These are phyloP conservation scores for Bremia lactucae DNA, from an alignment of 352 stramenopile species.

Conservation along the genomic window DNA sequence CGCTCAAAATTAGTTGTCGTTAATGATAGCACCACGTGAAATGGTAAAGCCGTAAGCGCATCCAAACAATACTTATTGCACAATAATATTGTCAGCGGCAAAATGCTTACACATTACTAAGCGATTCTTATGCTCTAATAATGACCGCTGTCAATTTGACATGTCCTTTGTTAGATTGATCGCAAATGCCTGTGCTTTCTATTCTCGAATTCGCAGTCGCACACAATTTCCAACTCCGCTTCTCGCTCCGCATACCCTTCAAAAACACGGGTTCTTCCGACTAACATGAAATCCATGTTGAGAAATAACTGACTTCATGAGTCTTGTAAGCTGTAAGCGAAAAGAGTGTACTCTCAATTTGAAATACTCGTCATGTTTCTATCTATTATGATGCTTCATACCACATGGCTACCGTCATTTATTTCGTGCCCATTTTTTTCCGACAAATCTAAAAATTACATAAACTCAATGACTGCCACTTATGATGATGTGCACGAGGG, in stretches of 20 bases:
- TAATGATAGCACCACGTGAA: too few species aligned
- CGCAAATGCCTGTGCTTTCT: slow-evolving; percentile 74
- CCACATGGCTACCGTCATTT: slow-evolving; percentile 6
- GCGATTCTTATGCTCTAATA: too few species aligned
- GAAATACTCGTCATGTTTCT: slow-evolving; percentile 1
- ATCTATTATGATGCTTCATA: slow-evolving; percentile 14
- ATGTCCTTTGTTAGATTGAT: slow-evolving; percentile 70
- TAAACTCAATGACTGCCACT: neutral
- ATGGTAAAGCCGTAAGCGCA: too few species aligned
- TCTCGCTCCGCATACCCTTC: slow-evolving; percentile 49
- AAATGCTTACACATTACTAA: too few species aligned
- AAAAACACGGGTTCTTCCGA: slow-evolving; percentile 56
- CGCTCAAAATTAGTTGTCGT: too few species aligned
- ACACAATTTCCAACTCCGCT: slow-evolving; percentile 41
- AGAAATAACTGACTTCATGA: slow-evolving; percentile 77
- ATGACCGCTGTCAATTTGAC: slow-evolving; percentile 41
- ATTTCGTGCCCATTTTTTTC: neutral
- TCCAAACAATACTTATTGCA: too few species aligned
- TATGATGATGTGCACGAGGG: slow-evolving; percentile 31
- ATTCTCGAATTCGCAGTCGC: slow-evolving; percentile 61
- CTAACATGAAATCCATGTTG: slow-evolving; percentile 61
- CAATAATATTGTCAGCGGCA: too few species aligned
- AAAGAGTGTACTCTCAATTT: neutral
- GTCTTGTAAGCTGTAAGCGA: slow-evolving; percentile 57
- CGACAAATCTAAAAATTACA: slow-evolving; percentile 1